A percentile compares a stretch with the other conserved stretches of the same genome.
phyloP scores from a whole-genome alignment of 2,329 filamentous ascomycete genomes.

The Cladosporium sp. region DNA sequence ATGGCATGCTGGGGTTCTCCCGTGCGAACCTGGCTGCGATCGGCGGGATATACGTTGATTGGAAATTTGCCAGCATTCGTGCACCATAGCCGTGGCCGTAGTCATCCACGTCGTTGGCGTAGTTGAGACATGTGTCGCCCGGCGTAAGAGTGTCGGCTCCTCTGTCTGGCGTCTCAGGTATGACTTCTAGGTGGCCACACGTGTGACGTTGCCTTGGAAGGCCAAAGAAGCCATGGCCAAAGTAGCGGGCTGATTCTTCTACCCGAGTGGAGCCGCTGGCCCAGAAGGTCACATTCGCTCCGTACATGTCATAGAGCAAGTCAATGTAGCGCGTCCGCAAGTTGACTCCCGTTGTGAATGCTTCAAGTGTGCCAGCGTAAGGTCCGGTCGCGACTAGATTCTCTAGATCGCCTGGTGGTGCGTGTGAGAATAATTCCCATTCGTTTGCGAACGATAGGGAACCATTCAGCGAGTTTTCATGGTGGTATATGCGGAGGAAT shows the following conservation, averaged over 20 bases:
- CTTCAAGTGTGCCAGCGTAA: conserved; percentile 50
- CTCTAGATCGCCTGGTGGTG: conserved; percentile 43
- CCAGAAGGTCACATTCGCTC: conserved; percentile 42
- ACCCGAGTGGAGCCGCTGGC: conserved; percentile 51
- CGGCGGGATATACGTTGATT: conserved; percentile 42
- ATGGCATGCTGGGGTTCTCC: conserved; percentile 39
- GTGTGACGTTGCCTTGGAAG: conserved; percentile 32
- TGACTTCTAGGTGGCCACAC: conserved; percentile 43
- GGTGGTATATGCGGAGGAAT: conserved; percentile 42
- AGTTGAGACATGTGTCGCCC: conserved; percentile 42
- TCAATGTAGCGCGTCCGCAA: conserved; percentile 50
- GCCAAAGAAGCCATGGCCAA: conserved; percentile 50
- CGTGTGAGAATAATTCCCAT: conserved; percentile 51
- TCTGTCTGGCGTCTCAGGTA: conserved; percentile 48
- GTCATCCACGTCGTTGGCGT: conserved; percentile 31
- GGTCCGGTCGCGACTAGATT: conserved; percentile 53
- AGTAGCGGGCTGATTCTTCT: conserved; percentile 53
- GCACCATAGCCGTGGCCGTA: conserved; percentile 49
- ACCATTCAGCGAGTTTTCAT: conserved; percentile 41
- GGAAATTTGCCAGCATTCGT: conserved; percentile 44
- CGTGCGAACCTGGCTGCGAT: conserved; percentile 43
- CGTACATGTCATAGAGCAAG: conserved; percentile 34
- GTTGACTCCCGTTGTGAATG: conserved; percentile 51
- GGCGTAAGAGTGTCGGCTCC: conserved; percentile 54
- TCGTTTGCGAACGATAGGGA: conserved; percentile 50